Percentiles rank a stretch among this genome's conserved stretches.
These are phyloP conservation scores for Amanita phalloides DNA, from an alignment of 768 basidiomycete species.

Conservation along the genomic window DNA sequence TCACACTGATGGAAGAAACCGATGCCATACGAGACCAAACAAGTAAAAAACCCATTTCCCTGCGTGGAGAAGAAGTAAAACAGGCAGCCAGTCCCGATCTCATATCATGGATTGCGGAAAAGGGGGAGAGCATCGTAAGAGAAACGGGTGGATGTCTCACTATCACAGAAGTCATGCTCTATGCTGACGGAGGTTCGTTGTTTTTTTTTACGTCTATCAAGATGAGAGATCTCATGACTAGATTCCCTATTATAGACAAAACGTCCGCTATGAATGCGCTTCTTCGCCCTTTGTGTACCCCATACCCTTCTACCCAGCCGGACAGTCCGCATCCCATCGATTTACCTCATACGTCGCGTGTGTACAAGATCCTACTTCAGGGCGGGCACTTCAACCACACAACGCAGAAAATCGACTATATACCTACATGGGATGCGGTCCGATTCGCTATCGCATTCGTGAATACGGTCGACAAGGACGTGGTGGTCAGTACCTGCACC, in stretches of 20 bases:
- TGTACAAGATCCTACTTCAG: constrained; percentile 85
- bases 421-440: constrained; percentile 40
- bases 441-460: constrained; percentile 54
- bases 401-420: constrained; percentile 40
- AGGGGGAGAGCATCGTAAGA: constrained; percentile 48
- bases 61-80: constrained; percentile 62
- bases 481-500: constrained; percentile 42
- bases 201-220: background rate
- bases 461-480: constrained; percentile 38
- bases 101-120: constrained; percentile 56
- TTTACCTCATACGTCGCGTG: constrained; percentile 68
- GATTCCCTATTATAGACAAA: constrained; percentile 48
- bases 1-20: constrained; percentile 60
- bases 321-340: constrained; percentile 58
- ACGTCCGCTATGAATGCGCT: constrained; percentile 48
- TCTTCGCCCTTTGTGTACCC: background rate
- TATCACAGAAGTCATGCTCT: constrained; percentile 74
- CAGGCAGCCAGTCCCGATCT: constrained; percentile 65
- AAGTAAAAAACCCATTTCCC: constrained; percentile 68
- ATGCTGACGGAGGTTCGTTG: constrained; percentile 69
- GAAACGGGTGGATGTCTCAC: constrained; percentile 78
- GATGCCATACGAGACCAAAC: constrained; percentile 59
- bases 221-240: background rate
- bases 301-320: background rate
- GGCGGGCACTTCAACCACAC: constrained; percentile 79